Evolutionary conservation across 2,329 filamentous ascomycete species (phyloP).

Genomic region (Rhinocladiella mackenziei): DNA sequence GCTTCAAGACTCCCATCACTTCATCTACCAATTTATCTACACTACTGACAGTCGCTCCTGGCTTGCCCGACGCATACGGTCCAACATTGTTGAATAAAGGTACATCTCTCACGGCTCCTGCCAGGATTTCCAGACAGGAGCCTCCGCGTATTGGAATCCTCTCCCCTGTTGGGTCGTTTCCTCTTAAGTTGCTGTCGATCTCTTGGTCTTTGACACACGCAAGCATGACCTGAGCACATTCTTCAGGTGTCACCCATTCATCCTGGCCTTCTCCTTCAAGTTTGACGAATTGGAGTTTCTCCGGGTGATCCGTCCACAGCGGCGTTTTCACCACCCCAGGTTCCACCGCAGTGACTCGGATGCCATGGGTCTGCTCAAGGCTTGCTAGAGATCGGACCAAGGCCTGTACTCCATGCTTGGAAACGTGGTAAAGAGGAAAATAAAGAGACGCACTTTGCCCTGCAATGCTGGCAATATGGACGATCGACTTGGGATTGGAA

Average conservation of each 20-base stretch:
- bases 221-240: slow-evolving; percentile 58
- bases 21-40: slow-evolving; percentile 43
- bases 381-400: slow-evolving; percentile 49
- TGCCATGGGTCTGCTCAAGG: slow-evolving; percentile 48
- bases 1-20: slow-evolving; percentile 48
- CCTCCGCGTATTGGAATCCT: slow-evolving; percentile 38
- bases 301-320: slow-evolving; percentile 58
- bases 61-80: slow-evolving; percentile 46
- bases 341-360: slow-evolving; percentile 58
- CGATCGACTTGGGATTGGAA: slow-evolving; percentile 39
- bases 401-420: slow-evolving; percentile 49
- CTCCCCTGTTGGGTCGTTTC: slow-evolving; percentile 14
- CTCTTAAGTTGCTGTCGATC: slow-evolving; percentile 24
- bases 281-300: slow-evolving; percentile 54
- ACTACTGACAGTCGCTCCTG: slow-evolving; percentile 48
- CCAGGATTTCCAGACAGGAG: slow-evolving; percentile 55
- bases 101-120: slow-evolving; percentile 49
- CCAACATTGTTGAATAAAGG: slow-evolving; percentile 46
- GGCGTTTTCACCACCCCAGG: slow-evolving; percentile 60
- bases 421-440: slow-evolving; percentile 47
- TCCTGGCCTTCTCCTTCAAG: slow-evolving; percentile 11
- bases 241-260: slow-evolving; percentile 57
- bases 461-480: slow-evolving; percentile 49
- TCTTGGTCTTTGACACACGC: slow-evolving; percentile 50
- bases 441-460: slow-evolving; percentile 40